These are phyloP conservation scores for Cutaneotrichosporon curvatum DNA, from an alignment of 1,284 basidiomycete genomes.

Conservation along the genomic window DNA sequence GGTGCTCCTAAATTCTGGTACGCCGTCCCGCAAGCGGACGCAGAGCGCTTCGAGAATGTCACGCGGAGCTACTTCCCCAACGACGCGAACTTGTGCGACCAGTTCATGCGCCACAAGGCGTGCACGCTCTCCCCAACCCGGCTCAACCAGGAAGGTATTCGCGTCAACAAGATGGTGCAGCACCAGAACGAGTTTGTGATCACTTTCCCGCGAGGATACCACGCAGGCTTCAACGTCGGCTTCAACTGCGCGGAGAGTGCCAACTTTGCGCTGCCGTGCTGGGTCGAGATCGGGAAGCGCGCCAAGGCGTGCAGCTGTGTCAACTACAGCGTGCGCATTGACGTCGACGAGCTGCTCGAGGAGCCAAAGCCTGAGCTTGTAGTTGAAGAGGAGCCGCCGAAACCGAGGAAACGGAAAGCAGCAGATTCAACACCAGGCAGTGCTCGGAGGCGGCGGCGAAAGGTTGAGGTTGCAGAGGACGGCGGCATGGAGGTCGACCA, in stretches of 20 bases:
- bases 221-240: constrained; percentile 94
- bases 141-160: constrained; percentile 70
- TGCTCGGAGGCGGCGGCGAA: not conserved
- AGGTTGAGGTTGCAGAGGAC: not conserved
- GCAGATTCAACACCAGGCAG: not conserved
- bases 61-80: constrained; percentile 68
- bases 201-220: constrained; percentile 89
- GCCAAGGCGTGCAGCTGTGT: constrained; percentile 80
- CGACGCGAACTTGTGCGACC: constrained; percentile 73
- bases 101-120: constrained; percentile 95
- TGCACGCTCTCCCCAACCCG: constrained; percentile 85
- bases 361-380: constrained; percentile 45
- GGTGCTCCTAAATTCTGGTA: constrained; percentile 97
- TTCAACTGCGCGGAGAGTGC: constrained; percentile 97
- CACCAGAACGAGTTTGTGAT: constrained; percentile 90
- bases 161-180: constrained; percentile 83
- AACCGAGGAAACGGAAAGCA: constrained; percentile 3
- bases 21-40: constrained; percentile 79
- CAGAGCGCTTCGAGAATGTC: constrained; percentile 64
- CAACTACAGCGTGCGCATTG: constrained; percentile 78
- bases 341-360: constrained; percentile 72
- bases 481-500: constrained; percentile 1
- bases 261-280: constrained; percentile 93
- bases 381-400: not conserved
- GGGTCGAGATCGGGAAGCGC: constrained; percentile 79